phyloP scores from a whole-genome alignment of 805 yeast species.

The Saturnispora hagleri region DNA sequence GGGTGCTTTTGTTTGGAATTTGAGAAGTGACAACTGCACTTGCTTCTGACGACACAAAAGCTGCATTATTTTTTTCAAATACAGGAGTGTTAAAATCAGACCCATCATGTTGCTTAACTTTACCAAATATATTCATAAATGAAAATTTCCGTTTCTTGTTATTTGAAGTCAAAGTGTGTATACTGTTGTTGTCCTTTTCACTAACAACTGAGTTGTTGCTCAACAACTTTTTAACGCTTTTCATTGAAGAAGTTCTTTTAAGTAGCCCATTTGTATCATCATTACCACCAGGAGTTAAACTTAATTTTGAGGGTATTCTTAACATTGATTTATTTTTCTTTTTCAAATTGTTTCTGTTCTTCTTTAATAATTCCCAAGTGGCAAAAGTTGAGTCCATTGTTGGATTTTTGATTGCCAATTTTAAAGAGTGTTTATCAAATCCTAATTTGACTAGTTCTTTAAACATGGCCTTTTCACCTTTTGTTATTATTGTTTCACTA shows the following conservation, averaged over 20 bases:
- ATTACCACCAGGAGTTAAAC: constrained; percentile 7
- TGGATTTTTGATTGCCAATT: constrained; percentile 44
- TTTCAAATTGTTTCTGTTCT: constrained; percentile 33
- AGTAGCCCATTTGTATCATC: not conserved
- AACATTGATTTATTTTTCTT: constrained; percentile 32
- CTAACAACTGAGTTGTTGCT: not conserved
- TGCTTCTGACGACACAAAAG: not conserved
- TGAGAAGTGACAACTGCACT: not conserved
- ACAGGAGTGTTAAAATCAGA: not conserved
- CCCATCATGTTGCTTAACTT: not conserved
- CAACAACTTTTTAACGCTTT: constrained; percentile 6
- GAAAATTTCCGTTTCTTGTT: not conserved
- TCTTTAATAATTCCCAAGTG: constrained; percentile 59
- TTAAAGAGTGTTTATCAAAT: constrained; percentile 53
- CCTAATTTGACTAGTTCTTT: constrained; percentile 52
- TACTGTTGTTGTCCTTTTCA: not conserved
- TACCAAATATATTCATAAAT: not conserved
- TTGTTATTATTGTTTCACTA: constrained; percentile 32
- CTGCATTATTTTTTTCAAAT: not conserved
- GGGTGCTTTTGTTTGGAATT: not conserved
- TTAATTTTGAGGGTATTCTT: constrained; percentile 24
- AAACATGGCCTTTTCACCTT: constrained; percentile 52
- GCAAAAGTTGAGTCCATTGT: constrained; percentile 70
- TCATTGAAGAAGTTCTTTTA: constrained; percentile 8
- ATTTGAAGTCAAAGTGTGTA: not conserved